Base-by-base conservation (phyloP, 345 rosid genomes). In the Conringia planisiliqua region DNA sequence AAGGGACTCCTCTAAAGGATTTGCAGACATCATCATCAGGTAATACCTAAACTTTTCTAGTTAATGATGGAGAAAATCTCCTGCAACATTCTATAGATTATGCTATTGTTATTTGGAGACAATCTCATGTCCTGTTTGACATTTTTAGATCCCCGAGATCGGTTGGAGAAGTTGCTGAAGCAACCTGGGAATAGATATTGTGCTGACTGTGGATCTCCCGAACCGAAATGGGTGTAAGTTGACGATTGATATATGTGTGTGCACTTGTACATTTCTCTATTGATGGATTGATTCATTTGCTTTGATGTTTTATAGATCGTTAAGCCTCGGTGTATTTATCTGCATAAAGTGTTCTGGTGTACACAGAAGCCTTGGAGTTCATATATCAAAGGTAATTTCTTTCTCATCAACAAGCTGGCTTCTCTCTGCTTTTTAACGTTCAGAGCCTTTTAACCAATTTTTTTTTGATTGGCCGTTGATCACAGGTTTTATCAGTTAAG, bases 261-360 rank as follows among this genome's bases (percentile, higher is more conserved):
- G 4, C 13, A 33, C 3, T 43, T 55, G 10, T 69, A 7, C 44
- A 13, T 66, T 57, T 13, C 17, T 66, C 10, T 26, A 12, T 57
- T 64, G 46, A 54, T 76, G 29, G 22, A 33, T 68, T 75, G 62
- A 81, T 56, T 62, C 56, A 40, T 42, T n/a, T 70, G 55, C 30
- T 71, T 71, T 82, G 35, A 17, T 79, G 68, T 47, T 54, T 75
- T 48, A 75, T 89, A 95, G 99, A 78, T 95, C 99, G 12, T 47
- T 87, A 74, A 92, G 71, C 64, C 73, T 80, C 12, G 99, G 99
- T 79, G 97, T 89, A 10, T 86, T 89, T 79, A 84, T 95, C 77
- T 95, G 99, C 85, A 95, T 95, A 50, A 95, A 95, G 84, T 95
- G 99, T 77, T 92, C 99, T 63, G 99, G 99, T 71, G 82, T 90